These are phyloP conservation scores for Geotrichum carabidarum DNA, from an alignment of 1,139 yeast genomes.

Conservation along the genomic window DNA sequence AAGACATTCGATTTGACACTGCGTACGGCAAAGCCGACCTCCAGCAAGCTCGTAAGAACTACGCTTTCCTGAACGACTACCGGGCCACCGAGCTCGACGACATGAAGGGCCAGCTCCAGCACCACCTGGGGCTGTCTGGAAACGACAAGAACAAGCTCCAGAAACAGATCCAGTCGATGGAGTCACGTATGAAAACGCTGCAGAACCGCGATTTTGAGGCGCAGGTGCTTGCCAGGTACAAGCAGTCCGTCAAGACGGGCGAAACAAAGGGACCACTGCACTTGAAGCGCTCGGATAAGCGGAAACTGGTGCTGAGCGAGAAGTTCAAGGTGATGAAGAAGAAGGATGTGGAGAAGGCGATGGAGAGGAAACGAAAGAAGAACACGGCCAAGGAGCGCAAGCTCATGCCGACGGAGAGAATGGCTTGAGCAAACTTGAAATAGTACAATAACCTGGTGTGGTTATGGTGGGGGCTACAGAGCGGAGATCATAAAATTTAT, in stretches of 20 bases:
- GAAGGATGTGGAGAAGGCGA: slow-evolving; percentile 75
- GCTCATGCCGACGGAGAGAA: slow-evolving; percentile 47
- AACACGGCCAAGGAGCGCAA: slow-evolving; percentile 86
- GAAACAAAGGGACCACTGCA: slow-evolving; percentile 53
- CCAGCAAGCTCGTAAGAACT: slow-evolving; percentile 59
- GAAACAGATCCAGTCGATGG: slow-evolving; percentile 48
- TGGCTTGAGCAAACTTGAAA: slow-evolving; percentile 17
- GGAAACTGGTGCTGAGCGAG: slow-evolving; percentile 81
- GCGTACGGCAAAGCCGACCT: slow-evolving; percentile 81
- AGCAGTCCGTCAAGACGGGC: slow-evolving; percentile 46
- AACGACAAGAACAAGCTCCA: slow-evolving; percentile 55
- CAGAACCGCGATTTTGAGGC: slow-evolving; percentile 71
- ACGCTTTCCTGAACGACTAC: slow-evolving; percentile 80
- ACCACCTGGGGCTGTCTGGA: slow-evolving; percentile 32
- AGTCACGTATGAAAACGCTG: slow-evolving; percentile 71
- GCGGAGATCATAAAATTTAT: background rate
- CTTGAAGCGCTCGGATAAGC: slow-evolving; percentile 71
- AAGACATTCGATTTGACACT: slow-evolving; percentile 85
- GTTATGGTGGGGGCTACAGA: background rate
- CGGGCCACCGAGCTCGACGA: slow-evolving; percentile 59
- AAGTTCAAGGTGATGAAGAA: slow-evolving; percentile 81
- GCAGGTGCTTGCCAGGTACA: slow-evolving; percentile 49
- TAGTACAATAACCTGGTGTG: background rate
- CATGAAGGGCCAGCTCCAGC: slow-evolving; percentile 50
- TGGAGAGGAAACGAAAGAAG: slow-evolving; percentile 92